phyloP scores from a whole-genome alignment of 78 protist genomes.

The Monocercomonoides exilis region DNA sequence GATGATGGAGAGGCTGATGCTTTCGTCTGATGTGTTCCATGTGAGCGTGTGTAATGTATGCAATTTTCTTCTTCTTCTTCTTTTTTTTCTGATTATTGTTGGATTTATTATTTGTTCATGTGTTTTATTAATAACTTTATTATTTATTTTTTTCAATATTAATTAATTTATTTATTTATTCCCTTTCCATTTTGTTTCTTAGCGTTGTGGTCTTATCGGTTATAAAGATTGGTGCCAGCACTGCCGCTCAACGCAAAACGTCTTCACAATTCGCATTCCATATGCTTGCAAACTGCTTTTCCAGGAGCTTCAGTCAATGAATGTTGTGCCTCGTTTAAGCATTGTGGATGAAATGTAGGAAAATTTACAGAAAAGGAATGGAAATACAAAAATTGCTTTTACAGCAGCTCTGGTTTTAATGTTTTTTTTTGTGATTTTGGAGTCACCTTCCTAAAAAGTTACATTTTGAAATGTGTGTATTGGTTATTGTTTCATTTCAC shows the following conservation, averaged over 20 bases:
- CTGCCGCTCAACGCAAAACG: conserved; percentile 60
- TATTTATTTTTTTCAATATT: neutral
- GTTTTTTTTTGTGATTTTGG: too few species aligned
- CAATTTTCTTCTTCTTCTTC: neutral
- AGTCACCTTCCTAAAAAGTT: too few species aligned
- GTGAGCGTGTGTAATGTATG: conserved; percentile 60
- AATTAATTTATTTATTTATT: neutral
- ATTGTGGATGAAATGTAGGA: too few species aligned
- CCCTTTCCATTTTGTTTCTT: neutral
- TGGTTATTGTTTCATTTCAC: too few species aligned
- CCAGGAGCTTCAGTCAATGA: conserved; percentile 92
- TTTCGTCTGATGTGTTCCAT: conserved; percentile 70
- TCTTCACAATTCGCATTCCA: conserved; percentile 66
- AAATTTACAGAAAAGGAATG: too few species aligned
- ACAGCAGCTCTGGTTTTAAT: too few species aligned
- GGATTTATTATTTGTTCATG: neutral
- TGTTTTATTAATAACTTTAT: neutral
- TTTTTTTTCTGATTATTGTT: neutral
- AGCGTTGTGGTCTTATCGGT: conserved; percentile 73
- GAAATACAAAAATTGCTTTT: too few species aligned
- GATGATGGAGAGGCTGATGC: conserved; percentile 86
- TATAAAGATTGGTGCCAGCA: conserved; percentile 80
- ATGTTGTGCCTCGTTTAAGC: conserved; percentile 41
- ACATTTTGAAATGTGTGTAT: too few species aligned
- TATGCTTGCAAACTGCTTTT: conserved; percentile 94